These are phyloP conservation scores for Dispira simplex DNA, from an alignment of 192 early-diverging fungal genomes.

Conservation along the genomic window DNA sequence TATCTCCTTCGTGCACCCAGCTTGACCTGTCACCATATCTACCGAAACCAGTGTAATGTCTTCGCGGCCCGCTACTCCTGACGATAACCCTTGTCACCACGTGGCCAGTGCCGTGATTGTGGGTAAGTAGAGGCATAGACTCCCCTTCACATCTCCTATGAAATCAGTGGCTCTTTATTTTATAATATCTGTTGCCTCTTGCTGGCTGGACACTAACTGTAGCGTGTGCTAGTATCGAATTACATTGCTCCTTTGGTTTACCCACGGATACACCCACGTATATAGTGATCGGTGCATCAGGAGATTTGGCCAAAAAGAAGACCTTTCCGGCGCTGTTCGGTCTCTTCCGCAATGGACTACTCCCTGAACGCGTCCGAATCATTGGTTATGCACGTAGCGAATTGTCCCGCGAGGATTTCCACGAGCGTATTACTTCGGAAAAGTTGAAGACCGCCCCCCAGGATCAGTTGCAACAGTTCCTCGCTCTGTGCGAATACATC, in stretches of 20 bases:
- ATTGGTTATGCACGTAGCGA: slow-evolving; percentile 87
- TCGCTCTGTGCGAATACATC: slow-evolving; percentile 56
- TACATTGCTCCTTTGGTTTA: no score
- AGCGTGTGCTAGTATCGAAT: no score
- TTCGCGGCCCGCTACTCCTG: background rate
- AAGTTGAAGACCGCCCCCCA: slow-evolving; percentile 26
- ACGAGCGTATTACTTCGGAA: slow-evolving; percentile 47
- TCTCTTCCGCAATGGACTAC: slow-evolving; percentile 68
- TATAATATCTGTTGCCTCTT: no score
- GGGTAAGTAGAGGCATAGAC: background rate
- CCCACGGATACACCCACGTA: no score
- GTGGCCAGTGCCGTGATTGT: slow-evolving; percentile 7
- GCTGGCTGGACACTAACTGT: no score
- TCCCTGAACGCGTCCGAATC: slow-evolving; percentile 58
- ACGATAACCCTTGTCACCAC: background rate
- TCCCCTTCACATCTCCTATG: no score
- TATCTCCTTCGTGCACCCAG: no score
- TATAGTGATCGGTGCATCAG: slow-evolving; percentile 73
- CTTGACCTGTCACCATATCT: no score
- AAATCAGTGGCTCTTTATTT: no score
- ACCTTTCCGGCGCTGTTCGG: slow-evolving; percentile 94
- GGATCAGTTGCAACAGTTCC: slow-evolving; percentile 38
- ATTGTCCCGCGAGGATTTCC: slow-evolving; percentile 58
- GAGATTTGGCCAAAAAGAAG: slow-evolving; percentile 97
- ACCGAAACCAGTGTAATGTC: no score